Percentiles rank a stretch among this genome's conserved stretches.
Conservation (phyloP, 371 early-diverging fungal species). For the Mucor velutinosus region DNA sequence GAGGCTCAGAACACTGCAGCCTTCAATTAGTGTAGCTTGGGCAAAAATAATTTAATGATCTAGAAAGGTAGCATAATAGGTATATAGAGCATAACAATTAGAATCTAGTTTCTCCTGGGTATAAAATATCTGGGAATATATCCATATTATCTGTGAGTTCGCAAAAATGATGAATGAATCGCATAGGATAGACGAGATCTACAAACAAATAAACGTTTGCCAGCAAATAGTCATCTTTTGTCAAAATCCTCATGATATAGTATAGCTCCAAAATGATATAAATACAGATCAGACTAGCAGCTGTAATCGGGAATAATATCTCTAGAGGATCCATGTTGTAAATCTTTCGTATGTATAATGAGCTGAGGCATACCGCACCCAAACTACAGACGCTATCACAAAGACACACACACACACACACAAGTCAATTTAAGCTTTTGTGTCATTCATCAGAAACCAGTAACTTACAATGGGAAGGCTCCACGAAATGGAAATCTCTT, state of each 20-base stretch:
- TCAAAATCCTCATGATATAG: conserved; percentile 40
- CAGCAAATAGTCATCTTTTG: conserved; percentile 43
- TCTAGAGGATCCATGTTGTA: conserved; percentile 29
- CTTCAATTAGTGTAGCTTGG: background rate
- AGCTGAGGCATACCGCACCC: conserved; percentile 20
- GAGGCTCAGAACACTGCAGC: background rate
- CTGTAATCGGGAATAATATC: conserved; percentile 39
- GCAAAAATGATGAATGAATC: conserved; percentile 53
- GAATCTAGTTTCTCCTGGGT: conserved; percentile 18
- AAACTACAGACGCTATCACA: conserved; percentile 23
- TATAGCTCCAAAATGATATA: conserved; percentile 47
- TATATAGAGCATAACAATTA: background rate
- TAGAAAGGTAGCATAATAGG: background rate
- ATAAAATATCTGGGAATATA: conserved; percentile 29
- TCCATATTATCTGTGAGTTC: conserved; percentile 47
- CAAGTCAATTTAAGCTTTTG: background rate
- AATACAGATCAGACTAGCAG: conserved; percentile 31
- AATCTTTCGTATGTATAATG: conserved; percentile 16
- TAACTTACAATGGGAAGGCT: conserved; percentile 31
- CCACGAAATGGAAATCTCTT: conserved; percentile 22
- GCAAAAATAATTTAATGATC: background rate
- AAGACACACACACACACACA: too few species aligned
- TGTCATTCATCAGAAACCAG: background rate
- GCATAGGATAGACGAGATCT: conserved; percentile 48
- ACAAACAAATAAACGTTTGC: conserved; percentile 49